Percentiles rank a stretch among this genome's conserved stretches.
These are phyloP conservation scores for Gossypium gossypioides DNA, from an alignment of 441 rosid genomes.

Conservation along the genomic window DNA sequence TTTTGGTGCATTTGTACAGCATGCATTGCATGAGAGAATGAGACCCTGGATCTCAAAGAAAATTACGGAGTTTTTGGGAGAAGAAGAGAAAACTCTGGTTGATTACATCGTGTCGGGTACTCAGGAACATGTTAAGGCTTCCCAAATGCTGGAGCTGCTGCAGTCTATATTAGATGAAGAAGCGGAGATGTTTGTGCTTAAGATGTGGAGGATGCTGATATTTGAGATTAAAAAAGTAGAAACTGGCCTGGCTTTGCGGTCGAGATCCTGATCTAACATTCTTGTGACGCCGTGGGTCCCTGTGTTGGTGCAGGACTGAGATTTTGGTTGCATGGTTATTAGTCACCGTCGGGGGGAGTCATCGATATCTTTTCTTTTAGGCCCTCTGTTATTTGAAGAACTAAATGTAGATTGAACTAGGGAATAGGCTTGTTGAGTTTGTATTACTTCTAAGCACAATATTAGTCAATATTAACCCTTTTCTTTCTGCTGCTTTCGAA, in stretches of 20 bases:
- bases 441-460: background rate
- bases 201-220: slow-evolving; percentile 99
- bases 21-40: slow-evolving; percentile 84
- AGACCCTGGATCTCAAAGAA: slow-evolving; percentile 98
- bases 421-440: slow-evolving; percentile 1
- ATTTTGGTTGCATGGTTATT: background rate
- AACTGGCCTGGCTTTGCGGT: slow-evolving; percentile 58
- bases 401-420: slow-evolving; percentile 4
- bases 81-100: slow-evolving; percentile 80
- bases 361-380: background rate
- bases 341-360: background rate
- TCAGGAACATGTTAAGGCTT: slow-evolving; percentile 74
- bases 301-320: background rate
- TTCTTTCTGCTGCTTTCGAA: background rate
- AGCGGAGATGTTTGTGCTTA: slow-evolving; percentile 98
- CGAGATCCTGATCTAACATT: slow-evolving; percentile 33
- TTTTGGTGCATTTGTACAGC: slow-evolving; percentile 33
- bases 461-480: background rate
- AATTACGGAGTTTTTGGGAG: slow-evolving; percentile 89
- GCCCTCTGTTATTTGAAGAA: background rate
- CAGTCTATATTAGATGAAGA: slow-evolving; percentile 88
- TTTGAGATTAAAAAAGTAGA: slow-evolving; percentile 90
- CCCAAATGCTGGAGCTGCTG: slow-evolving; percentile 84
- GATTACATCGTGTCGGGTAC: slow-evolving; percentile 83
- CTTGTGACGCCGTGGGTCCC: background rate